Percentiles rank a stretch among this genome's conserved stretches.
phyloP scores from a whole-genome alignment of 768 basidiomycete genomes.

The Suillus subalutaceus region DNA sequence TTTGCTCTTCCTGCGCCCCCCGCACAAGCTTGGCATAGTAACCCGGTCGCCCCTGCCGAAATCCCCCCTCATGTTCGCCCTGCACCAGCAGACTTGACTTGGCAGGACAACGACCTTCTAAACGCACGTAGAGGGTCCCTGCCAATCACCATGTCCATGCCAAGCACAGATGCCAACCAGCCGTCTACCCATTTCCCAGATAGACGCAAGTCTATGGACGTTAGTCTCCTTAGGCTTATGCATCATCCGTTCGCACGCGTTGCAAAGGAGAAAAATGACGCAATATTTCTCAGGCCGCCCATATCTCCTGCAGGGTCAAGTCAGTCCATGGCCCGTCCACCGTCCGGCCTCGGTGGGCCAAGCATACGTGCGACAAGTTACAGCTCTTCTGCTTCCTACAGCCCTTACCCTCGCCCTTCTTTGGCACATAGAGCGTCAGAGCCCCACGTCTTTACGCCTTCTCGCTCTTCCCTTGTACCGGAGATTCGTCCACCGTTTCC shows the following conservation, averaged over 20 bases:
- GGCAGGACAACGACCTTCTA: slow-evolving; percentile 35
- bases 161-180: slow-evolving; percentile 36
- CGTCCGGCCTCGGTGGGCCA: slow-evolving; percentile 25
- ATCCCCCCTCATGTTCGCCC: slow-evolving; percentile 27
- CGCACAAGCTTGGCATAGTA: slow-evolving; percentile 33
- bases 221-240: slow-evolving; percentile 53
- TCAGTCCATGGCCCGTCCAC: slow-evolving; percentile 43
- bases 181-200: slow-evolving; percentile 36
- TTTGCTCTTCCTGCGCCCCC: slow-evolving; percentile 25
- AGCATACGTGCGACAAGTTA: slow-evolving; percentile 49
- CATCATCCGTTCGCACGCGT: slow-evolving; percentile 42
- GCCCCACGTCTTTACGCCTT: slow-evolving; percentile 38
- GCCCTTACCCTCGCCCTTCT: slow-evolving; percentile 40
- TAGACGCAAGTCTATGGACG: slow-evolving; percentile 43
- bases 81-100: slow-evolving; percentile 23
- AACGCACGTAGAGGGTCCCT: slow-evolving; percentile 56
- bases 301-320: slow-evolving; percentile 33
- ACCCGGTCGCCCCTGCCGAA: slow-evolving; percentile 35
- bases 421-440: slow-evolving; percentile 36
- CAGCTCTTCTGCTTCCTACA: slow-evolving; percentile 31
- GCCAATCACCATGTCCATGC: slow-evolving; percentile 39
- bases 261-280: slow-evolving; percentile 38
- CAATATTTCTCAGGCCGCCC: slow-evolving; percentile 35
- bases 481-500: slow-evolving; percentile 23
- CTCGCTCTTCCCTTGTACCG: slow-evolving; percentile 34